Evolutionary conservation across 140 eudicot species (phyloP).

Genomic region (Senecio squalidus): DNA sequence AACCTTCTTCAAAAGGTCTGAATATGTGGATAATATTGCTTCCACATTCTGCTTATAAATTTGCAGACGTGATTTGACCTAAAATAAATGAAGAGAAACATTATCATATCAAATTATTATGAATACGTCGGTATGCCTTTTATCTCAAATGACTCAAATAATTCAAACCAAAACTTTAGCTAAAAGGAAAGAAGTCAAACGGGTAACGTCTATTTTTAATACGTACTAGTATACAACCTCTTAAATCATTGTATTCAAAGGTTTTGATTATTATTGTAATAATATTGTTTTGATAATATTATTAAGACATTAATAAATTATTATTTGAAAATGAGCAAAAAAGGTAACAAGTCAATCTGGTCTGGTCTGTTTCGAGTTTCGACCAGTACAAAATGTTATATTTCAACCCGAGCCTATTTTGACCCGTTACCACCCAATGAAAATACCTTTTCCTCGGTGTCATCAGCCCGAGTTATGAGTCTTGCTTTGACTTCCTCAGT

Average conservation of each 20-base stretch:
- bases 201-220: background rate
- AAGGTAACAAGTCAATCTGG: background rate
- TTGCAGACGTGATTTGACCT: conserved; percentile 90
- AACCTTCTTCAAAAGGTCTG: conserved; percentile 65
- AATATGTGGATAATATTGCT: conserved; percentile 58
- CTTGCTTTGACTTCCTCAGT: conserved; percentile 74
- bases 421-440: conserved; percentile 3
- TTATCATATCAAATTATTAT: conserved; percentile 6
- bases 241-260: background rate
- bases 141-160: background rate
- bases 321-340: background rate
- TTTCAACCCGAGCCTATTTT: too few relatives aligned
- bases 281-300: background rate
- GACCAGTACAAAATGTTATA: background rate
- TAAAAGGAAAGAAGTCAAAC: background rate
- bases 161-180: background rate
- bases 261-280: background rate
- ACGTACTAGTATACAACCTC: too few relatives aligned
- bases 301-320: background rate
- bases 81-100: conserved; percentile 16
- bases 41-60: conserved; percentile 87
- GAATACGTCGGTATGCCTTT: background rate
- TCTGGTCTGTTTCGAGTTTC: background rate
- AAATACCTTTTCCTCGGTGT: conserved; percentile 85
- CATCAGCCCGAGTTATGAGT: conserved; percentile 91